Evolutionary conservation across 148 eudicot genomes (phyloP).

Genomic region (Vaccinium darrowii): DNA sequence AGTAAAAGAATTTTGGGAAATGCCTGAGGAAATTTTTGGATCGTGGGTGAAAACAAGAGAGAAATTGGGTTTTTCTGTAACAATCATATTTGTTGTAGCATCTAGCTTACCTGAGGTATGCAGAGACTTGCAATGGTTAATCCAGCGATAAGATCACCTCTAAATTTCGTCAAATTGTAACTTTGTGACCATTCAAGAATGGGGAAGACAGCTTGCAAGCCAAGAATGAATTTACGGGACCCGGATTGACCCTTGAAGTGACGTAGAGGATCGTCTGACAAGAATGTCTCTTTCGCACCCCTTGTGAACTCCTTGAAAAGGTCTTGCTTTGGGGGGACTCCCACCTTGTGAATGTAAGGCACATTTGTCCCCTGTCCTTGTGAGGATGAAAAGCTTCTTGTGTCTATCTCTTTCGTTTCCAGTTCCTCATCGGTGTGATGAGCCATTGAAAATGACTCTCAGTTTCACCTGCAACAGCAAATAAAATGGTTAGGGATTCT

Average conservation of each 20-base stretch:
- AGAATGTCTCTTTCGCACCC: conserved; percentile 54
- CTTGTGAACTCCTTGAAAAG: conserved; percentile 45
- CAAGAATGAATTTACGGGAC: conserved; percentile 48
- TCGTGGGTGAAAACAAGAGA: neutral
- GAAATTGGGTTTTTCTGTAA: neutral
- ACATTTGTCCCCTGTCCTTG: conserved; percentile 18
- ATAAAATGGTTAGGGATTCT: neutral
- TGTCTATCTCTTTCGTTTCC: conserved; percentile 41
- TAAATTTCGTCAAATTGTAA: conserved; percentile 47
- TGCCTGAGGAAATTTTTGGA: neutral
- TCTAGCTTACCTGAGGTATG: conserved; percentile 62
- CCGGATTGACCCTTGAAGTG: conserved; percentile 57
- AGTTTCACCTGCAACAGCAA: conserved; percentile 11
- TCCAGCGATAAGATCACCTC: conserved; percentile 71
- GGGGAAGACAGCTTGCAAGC: conserved; percentile 69
- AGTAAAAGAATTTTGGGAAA: neutral
- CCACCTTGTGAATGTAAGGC: conserved; percentile 52
- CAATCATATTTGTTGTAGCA: neutral
- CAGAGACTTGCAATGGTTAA: conserved; percentile 80
- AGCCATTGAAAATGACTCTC: conserved; percentile 24
- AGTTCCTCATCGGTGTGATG: conserved; percentile 20
- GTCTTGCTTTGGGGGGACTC: conserved; percentile 54
- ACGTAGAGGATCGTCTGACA: conserved; percentile 65
- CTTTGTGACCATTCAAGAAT: conserved; percentile 60
- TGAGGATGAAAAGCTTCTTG: conserved; percentile 37